Base-by-base conservation (phyloP, 1,284 basidiomycete genomes). In the Tilletia caries region DNA sequence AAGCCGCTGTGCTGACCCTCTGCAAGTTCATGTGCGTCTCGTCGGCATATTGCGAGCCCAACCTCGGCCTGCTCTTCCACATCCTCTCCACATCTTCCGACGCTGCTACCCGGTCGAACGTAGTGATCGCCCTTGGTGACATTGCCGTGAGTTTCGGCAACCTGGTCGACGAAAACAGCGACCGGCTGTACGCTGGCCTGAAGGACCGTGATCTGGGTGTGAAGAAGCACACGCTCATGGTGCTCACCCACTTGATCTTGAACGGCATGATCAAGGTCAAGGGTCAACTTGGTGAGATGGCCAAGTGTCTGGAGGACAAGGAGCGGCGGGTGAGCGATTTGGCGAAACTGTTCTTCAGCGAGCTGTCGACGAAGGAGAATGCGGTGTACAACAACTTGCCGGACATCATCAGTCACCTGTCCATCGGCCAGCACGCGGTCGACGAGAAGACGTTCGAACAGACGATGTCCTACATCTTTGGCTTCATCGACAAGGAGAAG, bases 221-320 rank as follows among this genome's bases (percentile, higher is more conserved):
- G 72, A 98, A 98, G 89, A 98, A 98, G 87, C 97, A 98, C 85
- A 97, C 95, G 54, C 87, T 98, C 65, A 98, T 98, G 95, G 95
- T 98, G 64, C 87, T 98, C 70, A 98, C 95, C 2, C 95, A 98
- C 84, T 85, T 98, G 73, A 98, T 98, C 81, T 85, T 98, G 73
- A 98, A 98, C 81, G 95, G 95, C 0, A 98, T 98, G 95, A 93
- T 97, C 86, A 98, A 98, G 84, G 95, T 98, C 81, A 98, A 98
- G 84, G 96, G 96, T 0, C 95, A 98, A 83, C 86, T 98, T 2
- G 95, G 96, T 41, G 96, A 98, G 86, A 97, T 99, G 94, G 96
- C 95, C 41, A 99, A 98, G 85, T 98, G 95, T 80, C 85, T 98
- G 25, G 93, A 98, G 84, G 95, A 98, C 84, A 86, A 88, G n/a